A percentile compares a stretch with the other conserved stretches of the same genome.
These are phyloP conservation scores for Exophiala mesophila DNA, from an alignment of 2,329 filamentous ascomycete species.

Conservation along the genomic window DNA sequence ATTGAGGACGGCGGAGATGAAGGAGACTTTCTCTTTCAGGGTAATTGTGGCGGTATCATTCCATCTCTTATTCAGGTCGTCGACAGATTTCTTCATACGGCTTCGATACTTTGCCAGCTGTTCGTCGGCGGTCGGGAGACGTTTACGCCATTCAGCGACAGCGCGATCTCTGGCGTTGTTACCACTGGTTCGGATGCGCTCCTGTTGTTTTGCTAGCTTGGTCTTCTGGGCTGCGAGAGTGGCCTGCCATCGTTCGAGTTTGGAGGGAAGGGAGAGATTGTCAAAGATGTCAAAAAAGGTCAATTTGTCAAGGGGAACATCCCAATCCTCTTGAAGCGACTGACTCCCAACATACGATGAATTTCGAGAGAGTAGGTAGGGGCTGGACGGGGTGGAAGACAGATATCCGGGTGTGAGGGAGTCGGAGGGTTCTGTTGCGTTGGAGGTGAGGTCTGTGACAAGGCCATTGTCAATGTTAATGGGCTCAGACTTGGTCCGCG, in stretches of 20 bases:
- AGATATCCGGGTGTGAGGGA: constrained; percentile 39
- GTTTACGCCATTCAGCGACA: constrained; percentile 85
- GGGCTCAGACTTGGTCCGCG: constrained; percentile 28
- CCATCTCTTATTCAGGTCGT: constrained; percentile 79
- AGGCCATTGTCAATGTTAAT: constrained; percentile 19
- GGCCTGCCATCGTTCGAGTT: constrained; percentile 83
- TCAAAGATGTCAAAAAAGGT: constrained; percentile 91
- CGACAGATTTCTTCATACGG: constrained; percentile 83
- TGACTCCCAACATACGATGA: constrained; percentile 78
- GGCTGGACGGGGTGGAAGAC: constrained; percentile 41
- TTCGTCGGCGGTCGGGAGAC: constrained; percentile 82
- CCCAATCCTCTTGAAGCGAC: constrained; percentile 84
- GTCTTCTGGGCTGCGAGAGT: constrained; percentile 77
- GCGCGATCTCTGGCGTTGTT: constrained; percentile 79
- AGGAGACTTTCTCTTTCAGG: constrained; percentile 85
- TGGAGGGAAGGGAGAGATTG: constrained; percentile 82
- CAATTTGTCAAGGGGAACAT: constrained; percentile 78
- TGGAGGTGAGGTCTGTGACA: constrained; percentile 19
- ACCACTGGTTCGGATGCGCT: constrained; percentile 61
- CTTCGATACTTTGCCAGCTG: constrained; percentile 85
- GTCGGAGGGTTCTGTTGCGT: constrained; percentile 17
- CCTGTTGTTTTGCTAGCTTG: constrained; percentile 75
- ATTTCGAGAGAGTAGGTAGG: constrained; percentile 62
- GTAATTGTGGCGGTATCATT: constrained; percentile 86
- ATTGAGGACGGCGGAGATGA: constrained; percentile 94